Conservation (phyloP, 805 yeast species). For the Sungouiozyma intestinalis region DNA sequence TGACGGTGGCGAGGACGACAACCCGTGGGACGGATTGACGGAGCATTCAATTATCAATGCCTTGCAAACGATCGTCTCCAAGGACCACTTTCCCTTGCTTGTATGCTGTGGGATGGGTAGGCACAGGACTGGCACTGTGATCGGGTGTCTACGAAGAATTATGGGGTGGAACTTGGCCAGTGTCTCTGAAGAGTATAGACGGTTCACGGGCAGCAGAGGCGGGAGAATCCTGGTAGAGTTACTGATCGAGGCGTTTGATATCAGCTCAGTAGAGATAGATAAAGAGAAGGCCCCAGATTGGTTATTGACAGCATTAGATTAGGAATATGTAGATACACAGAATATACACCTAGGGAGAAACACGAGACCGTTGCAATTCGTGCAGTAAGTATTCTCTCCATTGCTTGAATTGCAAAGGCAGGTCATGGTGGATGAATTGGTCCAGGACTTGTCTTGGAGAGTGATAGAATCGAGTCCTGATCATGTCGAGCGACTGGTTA, state of each 20-base stretch:
- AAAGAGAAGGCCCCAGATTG: slow-evolving; percentile 25
- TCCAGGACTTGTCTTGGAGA: neutral
- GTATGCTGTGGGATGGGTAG: slow-evolving; percentile 99
- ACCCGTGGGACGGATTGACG: slow-evolving; percentile 94
- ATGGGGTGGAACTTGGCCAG: slow-evolving; percentile 97
- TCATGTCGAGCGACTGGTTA: neutral
- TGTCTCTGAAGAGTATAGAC: slow-evolving; percentile 85
- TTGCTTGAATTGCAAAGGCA: neutral
- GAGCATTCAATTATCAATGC: slow-evolving; percentile 75
- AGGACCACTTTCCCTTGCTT: slow-evolving; percentile 69
- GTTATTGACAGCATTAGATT: slow-evolving; percentile 18
- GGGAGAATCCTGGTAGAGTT: slow-evolving; percentile 88
- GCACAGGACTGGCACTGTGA: slow-evolving; percentile 92
- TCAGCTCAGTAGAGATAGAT: slow-evolving; percentile 23
- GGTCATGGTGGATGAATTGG: neutral
- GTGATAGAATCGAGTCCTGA: neutral
- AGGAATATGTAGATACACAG: neutral
- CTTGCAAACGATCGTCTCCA: slow-evolving; percentile 60
- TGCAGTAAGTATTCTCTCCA: neutral
- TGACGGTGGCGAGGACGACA: slow-evolving; percentile 58
- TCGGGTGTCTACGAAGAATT: slow-evolving; percentile 82
- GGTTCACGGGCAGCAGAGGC: slow-evolving; percentile 88
- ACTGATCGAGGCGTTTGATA: slow-evolving; percentile 52
- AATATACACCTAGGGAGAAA: too few species aligned
- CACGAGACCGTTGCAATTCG: too few species aligned